Evolutionary conservation across 257 asterid species (phyloP), one percentile per base, ranked within the genome.

Genomic region (Paraleonurus japonicus): DNA sequence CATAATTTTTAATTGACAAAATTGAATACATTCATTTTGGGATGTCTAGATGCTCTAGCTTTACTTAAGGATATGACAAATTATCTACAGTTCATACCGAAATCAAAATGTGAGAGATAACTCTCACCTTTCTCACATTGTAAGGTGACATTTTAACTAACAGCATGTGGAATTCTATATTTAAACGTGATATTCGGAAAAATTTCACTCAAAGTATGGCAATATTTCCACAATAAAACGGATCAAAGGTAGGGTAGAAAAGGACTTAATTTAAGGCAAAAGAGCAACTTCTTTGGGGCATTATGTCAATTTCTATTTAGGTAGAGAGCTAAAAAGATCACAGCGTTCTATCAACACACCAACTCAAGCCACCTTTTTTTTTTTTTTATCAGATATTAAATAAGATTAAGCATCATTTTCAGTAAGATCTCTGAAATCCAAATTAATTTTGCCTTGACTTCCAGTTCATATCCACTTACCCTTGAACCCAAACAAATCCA

Each of bases 221-320:
- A 58, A 41, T 20, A 55, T 65, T 74, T 73, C 27, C 51, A 55
- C 47, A 47, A 3, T 24, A 74, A 50, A 51, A 66, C 30, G 57
- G 26, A 20, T 22, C 41, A 47, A 75, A 45, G 48, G 47, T 12
- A 35, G 6, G 28, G 39, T 19, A 35, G 11, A 16, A 37, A 35
- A 24, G n/a, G 39, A 58, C 26, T 35, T 54, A 45, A 16, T 6
- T 11, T 47, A 28, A 61, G 72, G 76, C 68, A 70, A 45, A 63
- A 43, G 20, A 32, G 39, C 65, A 64, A 71, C 60, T 41, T 57
- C n/a, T 53, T 43, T n/a, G 50, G 77, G 77, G 73, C 47, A 35
- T 35, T 65, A 24, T 33, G 74, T 71, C 81, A 57, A 65, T 77
- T 58, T 77, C 77, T n/a, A 7, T 22, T 26, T 54, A 10, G 71